phyloP scores from a whole-genome alignment of 805 yeast species.

The Candida berthetii region DNA sequence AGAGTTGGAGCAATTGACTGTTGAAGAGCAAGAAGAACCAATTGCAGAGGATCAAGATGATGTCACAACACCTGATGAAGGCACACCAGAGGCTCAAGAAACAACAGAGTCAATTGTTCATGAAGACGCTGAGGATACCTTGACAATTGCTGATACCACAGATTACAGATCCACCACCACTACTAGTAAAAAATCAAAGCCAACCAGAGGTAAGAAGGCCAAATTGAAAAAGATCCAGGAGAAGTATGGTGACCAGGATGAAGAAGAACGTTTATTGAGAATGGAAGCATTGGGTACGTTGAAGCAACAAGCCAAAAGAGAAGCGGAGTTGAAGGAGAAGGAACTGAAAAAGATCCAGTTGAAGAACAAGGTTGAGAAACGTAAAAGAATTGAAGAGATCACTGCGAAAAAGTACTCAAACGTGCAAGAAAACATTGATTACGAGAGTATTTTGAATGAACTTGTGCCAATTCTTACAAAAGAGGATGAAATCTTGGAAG shows the following conservation, averaged over 20 bases:
- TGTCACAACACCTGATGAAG: neutral
- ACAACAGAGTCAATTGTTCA: neutral
- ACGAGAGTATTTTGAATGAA: conserved; percentile 34
- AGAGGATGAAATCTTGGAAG: conserved; percentile 51
- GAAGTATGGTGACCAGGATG: conserved; percentile 90
- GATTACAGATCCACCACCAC: conserved; percentile 1
- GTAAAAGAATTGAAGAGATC: conserved; percentile 31
- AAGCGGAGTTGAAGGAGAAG: conserved; percentile 27
- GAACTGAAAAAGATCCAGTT: conserved; percentile 25
- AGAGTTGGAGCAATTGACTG: conserved; percentile 5
- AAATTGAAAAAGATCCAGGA: conserved; percentile 75
- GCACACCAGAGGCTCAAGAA: neutral
- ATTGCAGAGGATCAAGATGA: conserved; percentile 5
- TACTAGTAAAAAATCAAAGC: conserved; percentile 22
- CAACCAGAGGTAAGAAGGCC: conserved; percentile 78
- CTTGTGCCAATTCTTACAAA: conserved; percentile 20
- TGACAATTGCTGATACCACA: neutral
- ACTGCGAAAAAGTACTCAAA: conserved; percentile 26
- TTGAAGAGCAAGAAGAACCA: conserved; percentile 1
- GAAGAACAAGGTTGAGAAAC: conserved; percentile 26
- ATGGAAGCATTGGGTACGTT: conserved; percentile 83
- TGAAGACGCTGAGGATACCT: neutral
- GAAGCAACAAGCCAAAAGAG: conserved; percentile 42
- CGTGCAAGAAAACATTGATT: conserved; percentile 36
- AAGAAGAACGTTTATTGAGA: conserved; percentile 68